These are phyloP conservation scores for Neoarthrinium moseri DNA, from an alignment of 2,329 filamentous ascomycete species.

Conservation along the genomic window DNA sequence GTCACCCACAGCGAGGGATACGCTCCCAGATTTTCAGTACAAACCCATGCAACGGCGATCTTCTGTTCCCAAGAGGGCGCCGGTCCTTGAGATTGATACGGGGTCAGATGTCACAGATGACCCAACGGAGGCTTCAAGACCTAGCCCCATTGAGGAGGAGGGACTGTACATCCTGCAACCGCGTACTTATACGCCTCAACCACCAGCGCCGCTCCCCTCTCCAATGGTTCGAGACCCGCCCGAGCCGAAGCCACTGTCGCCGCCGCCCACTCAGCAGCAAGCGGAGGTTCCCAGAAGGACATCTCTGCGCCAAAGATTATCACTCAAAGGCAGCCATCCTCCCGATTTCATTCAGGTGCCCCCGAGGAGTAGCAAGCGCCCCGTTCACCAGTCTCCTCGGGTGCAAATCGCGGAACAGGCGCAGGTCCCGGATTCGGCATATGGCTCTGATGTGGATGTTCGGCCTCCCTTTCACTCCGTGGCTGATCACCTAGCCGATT, in stretches of 20 bases:
- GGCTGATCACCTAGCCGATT: conserved; percentile 25
- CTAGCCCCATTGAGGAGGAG: conserved; percentile 30
- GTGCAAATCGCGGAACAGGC: conserved; percentile 19
- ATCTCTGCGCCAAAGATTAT: conserved; percentile 54
- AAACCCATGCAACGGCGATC: conserved; percentile 16
- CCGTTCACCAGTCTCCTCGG: conserved; percentile 21
- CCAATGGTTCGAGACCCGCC: conserved; percentile 31
- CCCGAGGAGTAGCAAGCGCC: conserved; percentile 35
- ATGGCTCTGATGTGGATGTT: conserved; percentile 46
- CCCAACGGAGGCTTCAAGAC: conserved; percentile 11
- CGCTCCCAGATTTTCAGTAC: conserved; percentile 27
- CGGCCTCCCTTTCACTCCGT: conserved; percentile 35
- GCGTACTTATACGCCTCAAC: conserved; percentile 55
- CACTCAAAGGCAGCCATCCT: conserved; percentile 46
- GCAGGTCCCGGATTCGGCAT: conserved; percentile 45
- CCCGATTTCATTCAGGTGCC: conserved; percentile 56
- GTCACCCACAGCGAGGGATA: conserved; percentile 23
- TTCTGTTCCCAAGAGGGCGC: conserved; percentile 15
- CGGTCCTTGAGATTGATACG: conserved; percentile 16
- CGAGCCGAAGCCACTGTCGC: background rate
- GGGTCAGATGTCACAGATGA: conserved; percentile 18
- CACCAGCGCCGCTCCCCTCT: conserved; percentile 46
- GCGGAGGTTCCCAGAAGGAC: conserved; percentile 31
- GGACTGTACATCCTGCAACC: conserved; percentile 55
- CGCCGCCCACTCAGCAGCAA: background rate